phyloP scores from a whole-genome alignment of 2,329 filamentous ascomycete genomes.

The Monascus ruber region DNA sequence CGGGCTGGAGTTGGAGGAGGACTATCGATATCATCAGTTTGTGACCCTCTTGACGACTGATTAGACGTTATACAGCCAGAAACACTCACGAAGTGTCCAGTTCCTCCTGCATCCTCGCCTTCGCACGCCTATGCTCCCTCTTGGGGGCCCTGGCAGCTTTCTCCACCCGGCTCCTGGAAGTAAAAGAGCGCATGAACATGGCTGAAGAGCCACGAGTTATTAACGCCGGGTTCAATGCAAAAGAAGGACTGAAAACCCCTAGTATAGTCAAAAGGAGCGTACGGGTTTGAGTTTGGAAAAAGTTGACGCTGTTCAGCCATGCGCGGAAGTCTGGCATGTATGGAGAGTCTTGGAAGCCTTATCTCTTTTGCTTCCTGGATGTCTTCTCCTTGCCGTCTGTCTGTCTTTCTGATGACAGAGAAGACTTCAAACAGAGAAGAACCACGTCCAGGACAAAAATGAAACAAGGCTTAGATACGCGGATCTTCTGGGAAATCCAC shows the following conservation, averaged over 20 bases:
- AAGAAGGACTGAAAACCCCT: slow-evolving; percentile 22
- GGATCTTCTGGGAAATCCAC: slow-evolving; percentile 20
- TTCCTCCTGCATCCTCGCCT: slow-evolving; percentile 80
- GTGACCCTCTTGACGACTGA: too few species aligned
- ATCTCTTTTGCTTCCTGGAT: slow-evolving; percentile 21
- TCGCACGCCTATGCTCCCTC: slow-evolving; percentile 64
- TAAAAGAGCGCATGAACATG: slow-evolving; percentile 92
- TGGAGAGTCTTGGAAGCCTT: slow-evolving; percentile 43
- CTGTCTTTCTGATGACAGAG: slow-evolving; percentile 18
- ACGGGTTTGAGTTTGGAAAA: slow-evolving; percentile 17
- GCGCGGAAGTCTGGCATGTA: slow-evolving; percentile 36
- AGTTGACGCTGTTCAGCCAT: slow-evolving; percentile 38
- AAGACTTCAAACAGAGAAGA: slow-evolving; percentile 15
- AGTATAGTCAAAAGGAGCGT: slow-evolving; percentile 29
- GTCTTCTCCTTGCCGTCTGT: slow-evolving; percentile 14
- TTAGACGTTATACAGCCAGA: too few species aligned
- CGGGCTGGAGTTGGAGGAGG: slow-evolving; percentile 37
- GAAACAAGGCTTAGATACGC: slow-evolving; percentile 37
- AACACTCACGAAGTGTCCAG: slow-evolving; percentile 47
- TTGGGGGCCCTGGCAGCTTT: slow-evolving; percentile 71
- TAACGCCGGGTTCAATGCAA: slow-evolving; percentile 36
- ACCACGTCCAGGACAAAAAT: slow-evolving; percentile 13
- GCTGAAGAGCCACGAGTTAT: slow-evolving; percentile 31
- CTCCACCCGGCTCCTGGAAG: slow-evolving; percentile 72
- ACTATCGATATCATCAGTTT: slow-evolving; percentile 22